phyloP scores from a whole-genome alignment of 371 early-diverging fungal species.

The Batkoa obscura region DNA sequence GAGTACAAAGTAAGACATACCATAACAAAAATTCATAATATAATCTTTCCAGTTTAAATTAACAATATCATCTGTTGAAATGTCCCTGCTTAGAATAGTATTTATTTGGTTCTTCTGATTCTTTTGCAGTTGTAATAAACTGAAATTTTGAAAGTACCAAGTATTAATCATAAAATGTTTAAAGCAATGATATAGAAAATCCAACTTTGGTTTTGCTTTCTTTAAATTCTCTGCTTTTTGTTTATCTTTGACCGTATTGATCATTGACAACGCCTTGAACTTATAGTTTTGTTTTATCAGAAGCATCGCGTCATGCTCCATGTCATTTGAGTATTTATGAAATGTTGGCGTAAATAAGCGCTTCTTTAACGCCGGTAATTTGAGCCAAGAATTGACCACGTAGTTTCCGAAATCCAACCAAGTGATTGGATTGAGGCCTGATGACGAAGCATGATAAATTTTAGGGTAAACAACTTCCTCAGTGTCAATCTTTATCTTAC shows the following conservation, averaged over 20 bases:
- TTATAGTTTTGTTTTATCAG: background rate
- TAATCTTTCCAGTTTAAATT: conserved; percentile 19
- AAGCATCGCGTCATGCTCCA: background rate
- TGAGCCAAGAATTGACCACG: background rate
- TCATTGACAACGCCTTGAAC: background rate
- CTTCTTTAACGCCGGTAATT: background rate
- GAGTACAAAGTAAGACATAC: conserved; percentile 21
- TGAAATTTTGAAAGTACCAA: conserved; percentile 5
- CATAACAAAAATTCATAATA: conserved; percentile 20
- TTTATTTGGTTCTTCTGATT: conserved; percentile 9
- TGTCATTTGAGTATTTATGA: background rate
- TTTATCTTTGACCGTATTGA: background rate
- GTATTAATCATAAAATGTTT: conserved; percentile 4
- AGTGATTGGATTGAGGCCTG: conserved; percentile 13
- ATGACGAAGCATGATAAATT: conserved; percentile 15
- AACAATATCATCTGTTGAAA: background rate
- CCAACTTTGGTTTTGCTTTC: background rate
- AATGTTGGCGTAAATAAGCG: background rate
- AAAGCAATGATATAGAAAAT: conserved; percentile 6
- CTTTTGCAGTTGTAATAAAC: conserved; percentile 13
- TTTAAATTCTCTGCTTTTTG: background rate
- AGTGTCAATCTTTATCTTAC: background rate
- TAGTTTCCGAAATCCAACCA: conserved; percentile 13
- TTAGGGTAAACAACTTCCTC: conserved; percentile 3
- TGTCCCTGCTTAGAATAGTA: no score